A percentile compares a stretch with the other conserved stretches of the same genome.
Evolutionary conservation across 257 asterid species (phyloP).

Genomic region (Datura wrightii): DNA sequence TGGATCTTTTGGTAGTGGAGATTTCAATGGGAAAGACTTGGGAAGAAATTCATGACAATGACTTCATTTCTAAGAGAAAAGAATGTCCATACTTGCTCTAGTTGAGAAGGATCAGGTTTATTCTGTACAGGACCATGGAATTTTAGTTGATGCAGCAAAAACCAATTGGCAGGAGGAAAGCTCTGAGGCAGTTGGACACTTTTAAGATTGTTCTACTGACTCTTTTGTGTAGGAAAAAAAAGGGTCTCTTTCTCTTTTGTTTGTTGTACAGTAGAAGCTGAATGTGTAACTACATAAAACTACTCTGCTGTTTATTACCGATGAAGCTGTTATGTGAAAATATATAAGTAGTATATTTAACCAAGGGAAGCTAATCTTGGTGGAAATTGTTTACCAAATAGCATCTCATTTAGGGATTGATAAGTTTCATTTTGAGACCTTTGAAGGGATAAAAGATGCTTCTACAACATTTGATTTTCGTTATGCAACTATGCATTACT

Average conservation of each 20-base stretch:
- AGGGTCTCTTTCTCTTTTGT: not conserved
- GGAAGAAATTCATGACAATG: conserved; percentile 48
- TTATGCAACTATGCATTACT: not conserved
- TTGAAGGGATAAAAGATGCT: not conserved
- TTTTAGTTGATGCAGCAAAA: conserved; percentile 27
- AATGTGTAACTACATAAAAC: not conserved
- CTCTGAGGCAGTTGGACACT: conserved; percentile 20
- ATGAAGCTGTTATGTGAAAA: not conserved
- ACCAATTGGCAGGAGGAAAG: not conserved
- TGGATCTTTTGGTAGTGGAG: conserved; percentile 54
- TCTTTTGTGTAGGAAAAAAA: not conserved
- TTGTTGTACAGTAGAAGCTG: not conserved
- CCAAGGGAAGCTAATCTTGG: not conserved
- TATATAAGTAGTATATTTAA: not conserved
- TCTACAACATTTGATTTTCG: not conserved
- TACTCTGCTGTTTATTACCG: conserved; percentile 9
- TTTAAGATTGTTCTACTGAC: conserved; percentile 15
- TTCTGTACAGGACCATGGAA: not conserved
- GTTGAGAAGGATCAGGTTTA: not conserved
- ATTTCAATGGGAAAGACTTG: conserved; percentile 55
- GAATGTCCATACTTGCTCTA: not conserved
- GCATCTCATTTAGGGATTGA: not conserved
- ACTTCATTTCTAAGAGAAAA: not conserved
- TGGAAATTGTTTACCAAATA: not conserved
- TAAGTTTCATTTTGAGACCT: not conserved